Conservation (phyloP, 2,329 filamentous ascomycete species). For the Aureobasidium lini region DNA sequence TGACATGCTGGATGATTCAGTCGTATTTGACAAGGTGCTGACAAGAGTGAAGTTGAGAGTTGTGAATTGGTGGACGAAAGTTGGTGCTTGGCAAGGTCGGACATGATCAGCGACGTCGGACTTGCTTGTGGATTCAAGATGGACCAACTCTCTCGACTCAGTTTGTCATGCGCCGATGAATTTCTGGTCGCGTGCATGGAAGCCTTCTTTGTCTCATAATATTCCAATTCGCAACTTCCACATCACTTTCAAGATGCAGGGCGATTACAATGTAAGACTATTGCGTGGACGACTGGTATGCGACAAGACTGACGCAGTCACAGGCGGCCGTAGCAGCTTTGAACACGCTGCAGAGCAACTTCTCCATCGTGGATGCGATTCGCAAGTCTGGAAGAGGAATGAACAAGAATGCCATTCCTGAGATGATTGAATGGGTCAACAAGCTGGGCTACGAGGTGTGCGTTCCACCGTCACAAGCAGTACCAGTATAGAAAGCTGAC, state of each 20-base stretch:
- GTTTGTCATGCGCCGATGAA: conserved; percentile 6
- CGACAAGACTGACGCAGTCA: not conserved
- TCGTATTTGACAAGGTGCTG: too few relatives aligned
- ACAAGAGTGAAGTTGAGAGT: too few relatives aligned
- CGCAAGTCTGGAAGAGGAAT: conserved; percentile 64
- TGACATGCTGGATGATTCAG: too few relatives aligned
- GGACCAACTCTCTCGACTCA: not conserved
- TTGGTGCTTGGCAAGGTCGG: not conserved
- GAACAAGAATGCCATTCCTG: conserved; percentile 69
- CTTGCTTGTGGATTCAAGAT: not conserved
- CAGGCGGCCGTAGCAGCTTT: conserved; percentile 66
- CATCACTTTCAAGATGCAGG: conserved; percentile 1
- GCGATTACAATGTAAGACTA: conserved; percentile 16
- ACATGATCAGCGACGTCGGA: not conserved
- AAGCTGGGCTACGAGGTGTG: conserved; percentile 68
- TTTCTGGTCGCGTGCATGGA: conserved; percentile 5
- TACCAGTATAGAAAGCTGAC: conserved; percentile 7
- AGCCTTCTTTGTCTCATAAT: not conserved
- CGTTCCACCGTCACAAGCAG: conserved; percentile 18
- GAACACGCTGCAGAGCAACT: conserved; percentile 73
- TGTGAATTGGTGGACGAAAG: not conserved
- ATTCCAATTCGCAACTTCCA: not conserved
- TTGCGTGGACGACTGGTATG: not conserved
- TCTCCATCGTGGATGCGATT: conserved; percentile 67
- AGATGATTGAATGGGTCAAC: conserved; percentile 71